Conservation (phyloP, 163 green algal genomes). For the Chloromonas sp. region DNA sequence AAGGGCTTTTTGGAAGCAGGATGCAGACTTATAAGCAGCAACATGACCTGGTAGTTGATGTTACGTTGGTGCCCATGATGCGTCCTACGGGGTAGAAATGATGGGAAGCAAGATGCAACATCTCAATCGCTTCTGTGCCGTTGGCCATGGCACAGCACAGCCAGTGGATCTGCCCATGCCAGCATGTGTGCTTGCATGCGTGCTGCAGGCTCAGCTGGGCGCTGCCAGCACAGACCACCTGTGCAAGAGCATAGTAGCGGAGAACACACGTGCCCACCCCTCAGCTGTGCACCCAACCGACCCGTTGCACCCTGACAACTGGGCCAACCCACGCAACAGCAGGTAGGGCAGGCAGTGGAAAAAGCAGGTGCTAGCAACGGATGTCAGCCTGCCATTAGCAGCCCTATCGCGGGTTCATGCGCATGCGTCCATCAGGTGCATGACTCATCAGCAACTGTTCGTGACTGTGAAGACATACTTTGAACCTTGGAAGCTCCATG, state of each 20-base stretch:
- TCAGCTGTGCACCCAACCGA: neutral
- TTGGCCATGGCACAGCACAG: neutral
- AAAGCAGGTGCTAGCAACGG: neutral
- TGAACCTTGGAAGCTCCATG: neutral
- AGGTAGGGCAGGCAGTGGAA: neutral
- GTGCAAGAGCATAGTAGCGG: neutral
- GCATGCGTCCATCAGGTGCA: neutral
- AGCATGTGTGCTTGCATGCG: neutral
- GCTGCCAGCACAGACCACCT: neutral
- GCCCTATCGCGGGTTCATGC: neutral
- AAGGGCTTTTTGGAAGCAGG: neutral
- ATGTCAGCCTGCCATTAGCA: neutral
- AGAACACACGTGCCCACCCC: neutral
- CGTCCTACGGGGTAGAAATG: too few species aligned
- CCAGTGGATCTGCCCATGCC: neutral
- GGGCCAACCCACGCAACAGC: conserved; percentile 2
- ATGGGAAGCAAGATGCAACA: too few species aligned
- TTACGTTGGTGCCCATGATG: too few species aligned
- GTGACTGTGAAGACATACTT: neutral
- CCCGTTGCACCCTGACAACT: neutral
- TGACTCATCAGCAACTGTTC: neutral
- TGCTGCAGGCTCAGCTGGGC: neutral
- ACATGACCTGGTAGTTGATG: too few species aligned
- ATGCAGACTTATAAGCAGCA: too few species aligned
- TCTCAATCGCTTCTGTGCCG: too few species aligned